These are phyloP conservation scores for Melampsora americana DNA, from an alignment of 1,284 basidiomycete genomes.

Conservation along the genomic window DNA sequence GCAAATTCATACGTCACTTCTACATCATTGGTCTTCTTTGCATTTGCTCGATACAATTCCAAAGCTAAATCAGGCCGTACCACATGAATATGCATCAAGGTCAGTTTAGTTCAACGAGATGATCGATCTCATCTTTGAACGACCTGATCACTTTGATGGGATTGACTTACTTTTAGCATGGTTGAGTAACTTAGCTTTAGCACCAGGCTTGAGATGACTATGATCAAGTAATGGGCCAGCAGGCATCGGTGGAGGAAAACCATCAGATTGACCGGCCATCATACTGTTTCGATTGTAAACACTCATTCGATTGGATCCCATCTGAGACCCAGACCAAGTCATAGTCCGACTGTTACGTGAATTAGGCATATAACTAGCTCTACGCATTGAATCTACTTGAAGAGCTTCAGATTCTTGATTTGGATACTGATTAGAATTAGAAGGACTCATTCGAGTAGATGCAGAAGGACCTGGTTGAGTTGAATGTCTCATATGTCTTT, in stretches of 20 bases:
- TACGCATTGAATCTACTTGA: not conserved
- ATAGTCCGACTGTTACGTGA: not conserved
- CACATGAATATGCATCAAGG: not conserved
- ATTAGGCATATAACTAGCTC: slow-evolving; percentile 1
- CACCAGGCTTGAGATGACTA: slow-evolving; percentile 88
- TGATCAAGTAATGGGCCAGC: slow-evolving; percentile 68
- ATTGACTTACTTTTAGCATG: slow-evolving; percentile 68
- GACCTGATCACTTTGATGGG: not conserved
- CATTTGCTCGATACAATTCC: slow-evolving; percentile 92
- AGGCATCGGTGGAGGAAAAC: not conserved
- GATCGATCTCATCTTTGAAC: not conserved
- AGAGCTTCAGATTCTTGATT: too few species aligned
- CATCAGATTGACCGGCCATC: too few species aligned
- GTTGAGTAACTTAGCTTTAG: slow-evolving; percentile 82
- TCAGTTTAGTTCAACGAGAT: not conserved
- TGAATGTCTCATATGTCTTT: not conserved
- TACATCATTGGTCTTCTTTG: slow-evolving; percentile 97
- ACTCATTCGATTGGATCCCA: too few species aligned
- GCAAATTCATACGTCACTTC: slow-evolving; percentile 97
- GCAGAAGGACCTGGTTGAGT: not conserved
- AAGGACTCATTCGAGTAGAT: slow-evolving; percentile 14
- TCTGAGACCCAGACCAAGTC: too few species aligned
- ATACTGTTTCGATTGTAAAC: too few species aligned
- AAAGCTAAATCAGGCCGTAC: slow-evolving; percentile 58
- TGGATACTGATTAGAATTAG: slow-evolving; percentile 6